Evolutionary conservation across 2,329 filamentous ascomycete genomes (phyloP).

Genomic region (Ophiostoma triangulosporum): DNA sequence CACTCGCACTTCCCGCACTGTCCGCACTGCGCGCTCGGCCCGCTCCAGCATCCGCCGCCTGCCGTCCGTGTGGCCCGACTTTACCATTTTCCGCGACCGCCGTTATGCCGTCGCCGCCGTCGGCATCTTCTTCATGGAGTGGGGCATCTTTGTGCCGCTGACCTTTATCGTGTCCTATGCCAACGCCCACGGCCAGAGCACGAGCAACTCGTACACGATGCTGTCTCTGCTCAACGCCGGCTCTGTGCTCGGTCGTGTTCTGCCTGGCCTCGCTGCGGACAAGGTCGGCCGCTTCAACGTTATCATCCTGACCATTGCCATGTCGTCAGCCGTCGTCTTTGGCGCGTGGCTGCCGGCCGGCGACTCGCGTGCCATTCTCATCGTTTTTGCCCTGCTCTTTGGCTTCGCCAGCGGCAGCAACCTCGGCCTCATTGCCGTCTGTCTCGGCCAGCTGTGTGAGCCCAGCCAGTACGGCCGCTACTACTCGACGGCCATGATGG

Average conservation of each 20-base stretch:
- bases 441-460: conserved; percentile 67
- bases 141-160: conserved; percentile 58
- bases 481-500: conserved; percentile 63
- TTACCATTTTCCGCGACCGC: conserved; percentile 45
- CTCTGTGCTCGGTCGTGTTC: conserved; percentile 60
- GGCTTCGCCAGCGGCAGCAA: conserved; percentile 71
- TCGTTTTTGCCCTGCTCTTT: conserved; percentile 59
- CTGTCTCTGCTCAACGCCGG: conserved; percentile 72
- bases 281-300: conserved; percentile 68
- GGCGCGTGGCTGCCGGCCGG: conserved; percentile 58
- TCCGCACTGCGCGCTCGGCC: conserved; percentile 26
- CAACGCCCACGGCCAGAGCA: conserved; percentile 43
- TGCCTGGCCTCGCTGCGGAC: conserved; percentile 66
- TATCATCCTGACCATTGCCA: conserved; percentile 52
- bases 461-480: conserved; percentile 54
- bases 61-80: conserved; percentile 38
- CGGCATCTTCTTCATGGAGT: conserved; percentile 58
- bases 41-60: conserved; percentile 5
- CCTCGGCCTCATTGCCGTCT: conserved; percentile 66
- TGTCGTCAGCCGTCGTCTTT: conserved; percentile 41
- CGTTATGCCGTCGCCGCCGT: conserved; percentile 46
- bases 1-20: conserved; percentile 31
- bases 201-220: conserved; percentile 54
- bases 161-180: conserved; percentile 67
- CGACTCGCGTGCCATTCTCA: conserved; percentile 39